phyloP scores from a whole-genome alignment of 2,329 filamentous ascomycete genomes.

The Fonsecaea multimorphosa region DNA sequence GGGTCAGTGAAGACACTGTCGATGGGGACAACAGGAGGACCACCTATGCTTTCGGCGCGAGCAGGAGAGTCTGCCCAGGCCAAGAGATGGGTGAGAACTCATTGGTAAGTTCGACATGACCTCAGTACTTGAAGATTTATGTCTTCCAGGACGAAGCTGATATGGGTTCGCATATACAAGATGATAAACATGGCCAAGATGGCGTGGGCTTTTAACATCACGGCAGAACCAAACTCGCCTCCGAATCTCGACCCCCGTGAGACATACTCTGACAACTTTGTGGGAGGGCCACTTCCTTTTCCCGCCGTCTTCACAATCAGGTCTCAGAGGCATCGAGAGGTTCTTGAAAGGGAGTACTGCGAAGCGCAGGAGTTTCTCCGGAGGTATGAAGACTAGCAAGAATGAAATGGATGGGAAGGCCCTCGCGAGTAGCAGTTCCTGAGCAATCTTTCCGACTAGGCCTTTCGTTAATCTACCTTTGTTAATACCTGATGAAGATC shows the following conservation, averaged over 20 bases:
- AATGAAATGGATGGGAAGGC: not conserved
- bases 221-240: slow-evolving; percentile 29
- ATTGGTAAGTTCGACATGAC: slow-evolving; percentile 9
- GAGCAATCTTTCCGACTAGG: too few species aligned
- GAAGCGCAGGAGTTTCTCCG: slow-evolving; percentile 21
- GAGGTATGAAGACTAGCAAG: slow-evolving; percentile 17
- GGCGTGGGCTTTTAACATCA: slow-evolving; percentile 29
- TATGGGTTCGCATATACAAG: not conserved
- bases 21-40: slow-evolving; percentile 23
- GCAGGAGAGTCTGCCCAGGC: slow-evolving; percentile 29
- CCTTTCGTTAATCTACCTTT: too few species aligned
- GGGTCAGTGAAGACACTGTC: not conserved
- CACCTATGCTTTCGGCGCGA: slow-evolving; percentile 42
- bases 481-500: too few species aligned
- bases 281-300: slow-evolving; percentile 33
- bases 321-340: slow-evolving; percentile 20
- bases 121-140: not conserved
- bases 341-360: slow-evolving; percentile 22
- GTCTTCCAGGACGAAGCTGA: not conserved
- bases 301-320: slow-evolving; percentile 18
- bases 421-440: too few species aligned
- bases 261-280: slow-evolving; percentile 43
- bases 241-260: slow-evolving; percentile 51
- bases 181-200: slow-evolving; percentile 30
- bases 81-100: slow-evolving; percentile 29